Evolutionary conservation across 768 basidiomycete species (phyloP).

Genomic region (Sistotremastrum niveocremeum): DNA sequence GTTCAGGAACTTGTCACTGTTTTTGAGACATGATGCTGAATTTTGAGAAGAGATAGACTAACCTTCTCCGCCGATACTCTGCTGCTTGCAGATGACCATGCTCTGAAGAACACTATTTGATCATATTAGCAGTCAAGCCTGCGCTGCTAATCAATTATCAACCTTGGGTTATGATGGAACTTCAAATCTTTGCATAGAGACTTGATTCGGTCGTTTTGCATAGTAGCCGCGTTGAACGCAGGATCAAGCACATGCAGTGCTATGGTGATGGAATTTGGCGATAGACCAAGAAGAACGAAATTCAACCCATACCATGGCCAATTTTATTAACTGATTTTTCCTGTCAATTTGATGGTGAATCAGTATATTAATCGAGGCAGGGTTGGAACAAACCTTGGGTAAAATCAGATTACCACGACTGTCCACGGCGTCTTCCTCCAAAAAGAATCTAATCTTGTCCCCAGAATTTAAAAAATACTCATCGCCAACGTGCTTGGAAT

Average conservation of each 20-base stretch:
- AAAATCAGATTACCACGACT: constrained; percentile 45
- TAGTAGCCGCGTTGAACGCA: constrained; percentile 61
- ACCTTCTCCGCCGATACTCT: constrained; percentile 89
- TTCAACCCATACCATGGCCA: constrained; percentile 50
- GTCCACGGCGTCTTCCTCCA: constrained; percentile 81
- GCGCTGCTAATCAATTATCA: constrained; percentile 29
- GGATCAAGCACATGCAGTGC: constrained; percentile 81
- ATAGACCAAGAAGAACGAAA: not conserved
- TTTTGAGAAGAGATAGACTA: constrained; percentile 6
- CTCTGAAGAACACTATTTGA: constrained; percentile 58
- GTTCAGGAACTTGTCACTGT: constrained; percentile 53
- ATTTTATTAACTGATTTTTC: constrained; percentile 89
- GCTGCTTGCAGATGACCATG: constrained; percentile 94
- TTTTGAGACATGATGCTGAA: not conserved
- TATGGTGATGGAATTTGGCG: constrained; percentile 15
- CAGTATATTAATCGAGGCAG: too few species aligned
- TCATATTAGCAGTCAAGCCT: not conserved
- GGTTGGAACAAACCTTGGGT: constrained; percentile 15
- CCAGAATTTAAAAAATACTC: constrained; percentile 87
- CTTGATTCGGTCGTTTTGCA: constrained; percentile 64
- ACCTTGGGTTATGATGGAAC: constrained; percentile 72
- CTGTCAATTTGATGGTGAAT: constrained; percentile 33
- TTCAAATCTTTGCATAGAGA: constrained; percentile 61
- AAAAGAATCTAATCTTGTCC: constrained; percentile 90
- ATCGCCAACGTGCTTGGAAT: constrained; percentile 72